These are phyloP conservation scores for Carex sylvatica DNA, from an alignment of 202 grass and related monocot genomes.

Conservation along the genomic window DNA sequence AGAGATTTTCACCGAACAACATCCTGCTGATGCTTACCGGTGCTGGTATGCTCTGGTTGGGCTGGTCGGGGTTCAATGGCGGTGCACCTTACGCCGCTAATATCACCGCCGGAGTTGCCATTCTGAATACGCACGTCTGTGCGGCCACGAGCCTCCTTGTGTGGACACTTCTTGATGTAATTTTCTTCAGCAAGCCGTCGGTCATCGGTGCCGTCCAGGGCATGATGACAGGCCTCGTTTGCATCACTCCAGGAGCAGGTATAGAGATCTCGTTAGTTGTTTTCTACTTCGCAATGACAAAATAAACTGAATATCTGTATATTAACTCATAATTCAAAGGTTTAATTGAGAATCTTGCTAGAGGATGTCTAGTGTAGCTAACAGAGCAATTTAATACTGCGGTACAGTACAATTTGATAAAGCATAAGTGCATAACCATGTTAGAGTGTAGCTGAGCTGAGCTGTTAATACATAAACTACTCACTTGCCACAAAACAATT, in stretches of 20 bases:
- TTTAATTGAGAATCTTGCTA: not conserved
- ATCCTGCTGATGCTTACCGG: constrained; percentile 63
- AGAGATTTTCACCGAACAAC: constrained; percentile 71
- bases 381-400: not conserved
- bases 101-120: constrained; percentile 44
- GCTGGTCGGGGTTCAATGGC: constrained; percentile 79
- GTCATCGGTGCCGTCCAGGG: constrained; percentile 79
- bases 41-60: constrained; percentile 67
- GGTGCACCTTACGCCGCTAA: constrained; percentile 64
- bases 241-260: constrained; percentile 72
- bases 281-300: too few relatives aligned
- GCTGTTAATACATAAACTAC: not conserved
- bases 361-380: not conserved
- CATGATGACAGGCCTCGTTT: constrained; percentile 80
- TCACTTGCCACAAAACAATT: not conserved
- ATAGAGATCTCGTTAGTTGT: not conserved
- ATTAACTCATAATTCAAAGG: not conserved
- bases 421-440: not conserved
- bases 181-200: constrained; percentile 72
- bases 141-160: constrained; percentile 59
- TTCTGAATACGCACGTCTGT: constrained; percentile 71
- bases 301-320: not conserved
- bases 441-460: not conserved
- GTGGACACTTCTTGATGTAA: constrained; percentile 65
- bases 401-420: not conserved